These are phyloP conservation scores for Podila clonocystis DNA, from an alignment of 192 early-diverging fungal genomes.

Conservation along the genomic window DNA sequence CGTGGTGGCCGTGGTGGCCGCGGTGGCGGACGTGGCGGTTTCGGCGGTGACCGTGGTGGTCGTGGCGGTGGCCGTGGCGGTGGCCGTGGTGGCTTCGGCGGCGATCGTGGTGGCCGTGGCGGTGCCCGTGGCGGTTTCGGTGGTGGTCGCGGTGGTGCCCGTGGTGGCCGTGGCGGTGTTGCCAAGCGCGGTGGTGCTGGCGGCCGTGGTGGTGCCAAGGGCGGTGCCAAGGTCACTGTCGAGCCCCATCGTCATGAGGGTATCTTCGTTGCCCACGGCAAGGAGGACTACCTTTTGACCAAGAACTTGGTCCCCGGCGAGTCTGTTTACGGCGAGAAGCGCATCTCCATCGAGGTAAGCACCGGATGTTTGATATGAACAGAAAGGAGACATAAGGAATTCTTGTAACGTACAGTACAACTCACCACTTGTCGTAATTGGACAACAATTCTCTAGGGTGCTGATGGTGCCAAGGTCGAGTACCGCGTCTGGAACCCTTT, in stretches of 20 bases:
- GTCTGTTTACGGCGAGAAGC: constrained; percentile 98
- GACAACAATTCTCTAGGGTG: constrained; percentile 57
- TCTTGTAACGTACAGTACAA: no score
- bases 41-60: constrained; percentile 43
- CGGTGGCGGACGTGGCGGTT: constrained; percentile 34
- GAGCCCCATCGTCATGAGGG: constrained; percentile 97
- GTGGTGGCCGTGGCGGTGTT: constrained; percentile 59
- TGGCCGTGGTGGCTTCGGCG: constrained; percentile 3
- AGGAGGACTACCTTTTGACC: constrained; percentile 98
- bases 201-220: constrained; percentile 78
- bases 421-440: no score
- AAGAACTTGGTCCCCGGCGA: constrained; percentile 99
- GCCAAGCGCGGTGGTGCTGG: constrained; percentile 62
- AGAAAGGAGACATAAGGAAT: not conserved
- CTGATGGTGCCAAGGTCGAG: constrained; percentile 95
- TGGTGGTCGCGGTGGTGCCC: constrained; percentile 65
- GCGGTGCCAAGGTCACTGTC: constrained; percentile 94
- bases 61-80: constrained; percentile 41
- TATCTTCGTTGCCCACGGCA: constrained; percentile 97
- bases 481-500: constrained; percentile 99
- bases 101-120: constrained; percentile 62
- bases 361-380: not conserved
- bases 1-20: constrained; percentile 48
- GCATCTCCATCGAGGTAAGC: constrained; percentile 86
- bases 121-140: constrained; percentile 61